Evolutionary conservation across 2,329 filamentous ascomycete genomes (phyloP), one percentile per base, ranked within the genome.

Genomic region (Beauveria australis): DNA sequence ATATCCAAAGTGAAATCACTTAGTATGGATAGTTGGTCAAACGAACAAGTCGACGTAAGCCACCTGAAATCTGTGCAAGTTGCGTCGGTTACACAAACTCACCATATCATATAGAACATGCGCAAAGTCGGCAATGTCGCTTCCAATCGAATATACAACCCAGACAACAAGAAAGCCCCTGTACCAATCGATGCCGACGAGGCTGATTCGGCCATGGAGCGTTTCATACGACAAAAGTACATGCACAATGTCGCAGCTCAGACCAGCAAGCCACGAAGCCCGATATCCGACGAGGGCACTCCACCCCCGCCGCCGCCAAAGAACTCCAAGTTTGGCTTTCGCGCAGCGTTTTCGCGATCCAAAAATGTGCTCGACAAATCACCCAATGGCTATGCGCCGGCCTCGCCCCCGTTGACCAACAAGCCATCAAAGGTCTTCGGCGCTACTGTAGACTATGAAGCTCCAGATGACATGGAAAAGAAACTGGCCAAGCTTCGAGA

Each of bases 1-100:
- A 91, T 99, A 64, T 97, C 92, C 66, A 99, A 99, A 75, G 92
- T 99, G 79, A 99, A 99, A 76, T 97, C 92, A 43, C 76, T 99
- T 77, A 97, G 89, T 74, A 97, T 99, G 92, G 94, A 99, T 76
- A 94, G 89, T 67, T 99, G 94, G 94, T 87, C 89, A 53, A 88
- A 88, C 70, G 94, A 97, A 63, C 94, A 99, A 77, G 92, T 99
- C 65, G 94, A 99, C 76, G 92, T 96, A 79, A 76, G 84, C 75
- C 57, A 62, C 41, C 43, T 12, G 58, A 49, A 33, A 33, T 30
- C 46, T 28, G 10, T 52, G 5, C 24, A 46, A 30, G 12, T 37
- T 37, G 12, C 33, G 14, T 37, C 12, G 33, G 52, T 40, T 14
- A n/a, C 58, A 46, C 52, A 54, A n/a, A 30, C 49, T 60, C 37